These are phyloP conservation scores for Penicillium decumbens DNA, from an alignment of 2,329 filamentous ascomycete species.

Conservation along the genomic window DNA sequence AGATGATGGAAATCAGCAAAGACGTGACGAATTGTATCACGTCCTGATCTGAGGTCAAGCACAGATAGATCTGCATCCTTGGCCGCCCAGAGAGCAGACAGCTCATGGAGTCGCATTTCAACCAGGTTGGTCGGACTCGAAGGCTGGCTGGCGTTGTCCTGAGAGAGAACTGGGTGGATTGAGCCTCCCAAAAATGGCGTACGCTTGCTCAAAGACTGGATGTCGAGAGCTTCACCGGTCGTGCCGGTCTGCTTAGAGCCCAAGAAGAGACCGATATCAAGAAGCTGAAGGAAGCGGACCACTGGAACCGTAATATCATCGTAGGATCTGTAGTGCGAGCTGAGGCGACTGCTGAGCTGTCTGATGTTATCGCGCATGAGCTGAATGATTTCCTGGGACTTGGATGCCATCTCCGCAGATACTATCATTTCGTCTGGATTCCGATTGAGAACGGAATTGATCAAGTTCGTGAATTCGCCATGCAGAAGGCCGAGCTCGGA, in stretches of 20 bases:
- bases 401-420: constrained; percentile 11
- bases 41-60: constrained; percentile 42
- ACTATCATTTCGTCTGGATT: constrained; percentile 30
- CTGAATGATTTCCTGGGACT: constrained; percentile 33
- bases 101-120: constrained; percentile 36
- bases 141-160: constrained; percentile 1
- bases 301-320: constrained; percentile 78
- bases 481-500: constrained; percentile 70
- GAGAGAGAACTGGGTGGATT: constrained; percentile 19
- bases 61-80: constrained; percentile 32
- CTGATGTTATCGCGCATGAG: constrained; percentile 55
- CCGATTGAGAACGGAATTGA: constrained; percentile 58
- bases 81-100: constrained; percentile 34
- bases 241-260: constrained; percentile 31
- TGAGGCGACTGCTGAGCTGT: constrained; percentile 66
- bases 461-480: constrained; percentile 73
- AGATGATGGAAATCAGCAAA: constrained; percentile 71
- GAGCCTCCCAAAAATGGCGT: constrained; percentile 40
- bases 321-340: constrained; percentile 68
- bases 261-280: constrained; percentile 70
- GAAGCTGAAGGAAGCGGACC: constrained; percentile 70
- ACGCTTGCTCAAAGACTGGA: constrained; percentile 30
- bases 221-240: constrained; percentile 16
- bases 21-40: constrained; percentile 58
- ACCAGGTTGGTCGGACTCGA: constrained; percentile 25